Conservation (phyloP, 345 rosid species). For the Laguncularia racemosa region DNA sequence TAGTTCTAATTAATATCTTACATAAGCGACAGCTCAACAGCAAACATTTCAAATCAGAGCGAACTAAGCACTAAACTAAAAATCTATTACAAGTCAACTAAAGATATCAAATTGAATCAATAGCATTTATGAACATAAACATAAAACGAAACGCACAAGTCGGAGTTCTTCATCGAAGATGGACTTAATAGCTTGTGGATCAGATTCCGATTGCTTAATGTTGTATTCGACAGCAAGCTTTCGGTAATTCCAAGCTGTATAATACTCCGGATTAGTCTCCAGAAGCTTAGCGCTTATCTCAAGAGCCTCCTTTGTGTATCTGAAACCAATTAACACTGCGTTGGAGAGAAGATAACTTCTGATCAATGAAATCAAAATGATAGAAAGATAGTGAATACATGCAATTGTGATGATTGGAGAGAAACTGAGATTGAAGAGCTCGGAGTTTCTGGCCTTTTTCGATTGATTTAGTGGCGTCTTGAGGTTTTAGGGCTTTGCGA, state of each 20-base stretch:
- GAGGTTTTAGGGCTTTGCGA: constrained; percentile 52
- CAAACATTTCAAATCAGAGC: no score
- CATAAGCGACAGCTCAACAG: no score
- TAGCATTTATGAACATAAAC: not conserved
- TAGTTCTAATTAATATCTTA: no score
- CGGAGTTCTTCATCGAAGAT: constrained; percentile 63
- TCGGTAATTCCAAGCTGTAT: constrained; percentile 90
- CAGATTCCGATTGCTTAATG: constrained; percentile 27
- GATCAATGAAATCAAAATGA: constrained; percentile 1
- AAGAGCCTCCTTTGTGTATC: constrained; percentile 61
- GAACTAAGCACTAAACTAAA: no score
- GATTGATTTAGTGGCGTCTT: constrained; percentile 55
- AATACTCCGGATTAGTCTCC: constrained; percentile 73
- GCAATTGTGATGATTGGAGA: constrained; percentile 51
- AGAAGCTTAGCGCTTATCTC: constrained; percentile 72
- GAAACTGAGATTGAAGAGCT: constrained; percentile 56
- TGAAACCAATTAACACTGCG: not conserved
- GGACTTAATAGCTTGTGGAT: constrained; percentile 38
- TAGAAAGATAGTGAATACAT: constrained; percentile 29
- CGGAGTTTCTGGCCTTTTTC: constrained; percentile 72
- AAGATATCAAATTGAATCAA: not conserved
- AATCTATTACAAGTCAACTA: no score
- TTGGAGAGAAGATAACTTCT: not conserved
- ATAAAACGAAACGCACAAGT: constrained; percentile 33
- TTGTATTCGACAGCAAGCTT: constrained; percentile 64